These are phyloP conservation scores for Nitzschia putrida DNA, from an alignment of 108 stramenopile genomes.

Conservation along the genomic window DNA sequence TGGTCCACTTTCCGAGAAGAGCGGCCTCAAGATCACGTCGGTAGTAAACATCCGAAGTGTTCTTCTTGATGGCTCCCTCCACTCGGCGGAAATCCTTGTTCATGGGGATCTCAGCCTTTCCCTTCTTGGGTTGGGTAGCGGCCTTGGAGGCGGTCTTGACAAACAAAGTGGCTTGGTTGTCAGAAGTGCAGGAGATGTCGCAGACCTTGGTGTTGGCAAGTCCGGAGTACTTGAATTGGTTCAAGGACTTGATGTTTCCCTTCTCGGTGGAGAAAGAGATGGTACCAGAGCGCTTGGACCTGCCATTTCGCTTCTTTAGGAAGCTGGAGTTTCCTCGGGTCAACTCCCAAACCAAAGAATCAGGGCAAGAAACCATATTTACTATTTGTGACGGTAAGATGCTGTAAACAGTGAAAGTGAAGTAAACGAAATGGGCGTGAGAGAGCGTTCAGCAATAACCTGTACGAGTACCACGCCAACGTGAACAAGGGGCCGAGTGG, in stretches of 20 bases:
- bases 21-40: conserved; percentile 84
- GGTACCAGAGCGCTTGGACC: conserved; percentile 83
- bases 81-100: conserved; percentile 89
- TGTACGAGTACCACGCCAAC: too few species aligned
- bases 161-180: conserved; percentile 73
- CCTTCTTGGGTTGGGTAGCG: conserved; percentile 55
- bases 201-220: conserved; percentile 89
- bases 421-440: too few species aligned
- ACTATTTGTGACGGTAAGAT: conserved; percentile 7
- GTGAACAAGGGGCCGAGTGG: too few species aligned
- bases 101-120: conserved; percentile 67
- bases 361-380: conserved; percentile 82
- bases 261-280: conserved; percentile 84
- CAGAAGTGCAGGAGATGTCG: conserved; percentile 66
- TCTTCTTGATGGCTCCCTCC: conserved; percentile 69
- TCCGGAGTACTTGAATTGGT: conserved; percentile 91
- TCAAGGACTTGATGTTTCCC: conserved; percentile 86
- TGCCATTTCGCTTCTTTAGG: conserved; percentile 90
- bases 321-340: conserved; percentile 87
- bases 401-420: too few species aligned
- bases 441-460: too few species aligned
- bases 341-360: conserved; percentile 90
- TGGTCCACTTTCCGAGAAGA: conserved; percentile 85
- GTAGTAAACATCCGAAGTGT: conserved; percentile 84
- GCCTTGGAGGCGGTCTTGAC: conserved; percentile 88